Evolutionary conservation across 2,329 filamentous ascomycete species (phyloP).

Genomic region (Epichloe scottii): DNA sequence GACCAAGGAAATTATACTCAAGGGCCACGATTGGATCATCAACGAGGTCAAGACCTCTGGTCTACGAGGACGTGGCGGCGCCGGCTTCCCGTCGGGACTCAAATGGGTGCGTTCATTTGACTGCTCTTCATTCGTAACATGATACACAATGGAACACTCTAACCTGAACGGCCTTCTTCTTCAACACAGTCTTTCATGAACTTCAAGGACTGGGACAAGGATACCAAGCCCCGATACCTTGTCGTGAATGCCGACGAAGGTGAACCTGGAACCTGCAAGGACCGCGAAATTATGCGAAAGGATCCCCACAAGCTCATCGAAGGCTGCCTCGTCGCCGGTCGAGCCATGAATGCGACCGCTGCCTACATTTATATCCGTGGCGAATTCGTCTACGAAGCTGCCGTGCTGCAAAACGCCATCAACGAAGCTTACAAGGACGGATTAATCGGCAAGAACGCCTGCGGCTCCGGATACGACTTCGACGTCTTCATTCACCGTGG

Average conservation of each 20-base stretch:
- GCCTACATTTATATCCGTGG: constrained; percentile 99
- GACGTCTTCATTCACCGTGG: constrained; percentile 95
- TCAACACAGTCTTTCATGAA: constrained; percentile 91
- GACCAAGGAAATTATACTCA: constrained; percentile 95
- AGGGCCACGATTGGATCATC: constrained; percentile 99
- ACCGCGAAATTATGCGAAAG: constrained; percentile 99
- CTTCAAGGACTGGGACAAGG: constrained; percentile 99
- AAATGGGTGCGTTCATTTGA: constrained; percentile 70
- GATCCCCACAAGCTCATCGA: constrained; percentile 98
- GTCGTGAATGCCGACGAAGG: constrained; percentile 98
- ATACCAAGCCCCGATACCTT: constrained; percentile 86
- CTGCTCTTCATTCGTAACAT: not conserved
- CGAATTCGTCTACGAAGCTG: constrained; percentile 94
- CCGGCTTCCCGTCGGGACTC: constrained; percentile 93
- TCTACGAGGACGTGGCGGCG: constrained; percentile 87
- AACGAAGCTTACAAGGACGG: constrained; percentile 95
- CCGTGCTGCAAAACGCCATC: constrained; percentile 85
- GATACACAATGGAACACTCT: not conserved
- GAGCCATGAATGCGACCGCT: constrained; percentile 97
- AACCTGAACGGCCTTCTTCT: not conserved
- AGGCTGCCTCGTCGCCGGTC: constrained; percentile 87
- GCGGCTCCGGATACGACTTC: constrained; percentile 92
- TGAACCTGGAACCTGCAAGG: constrained; percentile 98
- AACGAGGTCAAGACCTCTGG: constrained; percentile 94
- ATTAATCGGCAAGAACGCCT: constrained; percentile 96